phyloP scores from a whole-genome alignment of 169 alveolate genomes.

The Hepatocystis sp. region DNA sequence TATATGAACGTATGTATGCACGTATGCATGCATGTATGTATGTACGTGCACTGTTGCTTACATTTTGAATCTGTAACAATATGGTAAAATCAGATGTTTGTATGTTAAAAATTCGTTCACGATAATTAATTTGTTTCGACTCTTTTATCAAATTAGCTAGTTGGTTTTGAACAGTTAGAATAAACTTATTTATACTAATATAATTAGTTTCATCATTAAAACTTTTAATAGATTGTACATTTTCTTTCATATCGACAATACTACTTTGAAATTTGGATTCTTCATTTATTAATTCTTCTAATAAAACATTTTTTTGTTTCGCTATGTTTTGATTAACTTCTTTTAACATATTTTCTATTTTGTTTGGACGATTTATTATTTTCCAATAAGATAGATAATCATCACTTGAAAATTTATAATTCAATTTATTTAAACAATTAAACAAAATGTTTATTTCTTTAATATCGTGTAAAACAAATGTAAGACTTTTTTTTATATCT shows the following conservation, averaged over 20 bases:
- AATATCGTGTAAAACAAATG: constrained; percentile 58
- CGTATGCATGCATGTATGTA: background rate
- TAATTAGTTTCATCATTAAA: constrained; percentile 65
- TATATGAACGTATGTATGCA: background rate
- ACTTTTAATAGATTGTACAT: constrained; percentile 68
- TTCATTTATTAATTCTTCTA: constrained; percentile 72
- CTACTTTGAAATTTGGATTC: constrained; percentile 71
- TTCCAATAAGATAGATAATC: constrained; percentile 75
- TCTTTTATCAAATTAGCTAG: constrained; percentile 53
- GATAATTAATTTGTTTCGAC: constrained; percentile 61
- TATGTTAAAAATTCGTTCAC: constrained; percentile 50
- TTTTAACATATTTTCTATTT: constrained; percentile 69
- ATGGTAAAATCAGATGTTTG: constrained; percentile 73
- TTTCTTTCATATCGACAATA: constrained; percentile 73
- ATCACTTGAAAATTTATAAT: constrained; percentile 70
- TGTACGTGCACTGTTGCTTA: background rate
- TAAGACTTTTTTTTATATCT: constrained; percentile 68
- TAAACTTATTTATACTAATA: constrained; percentile 52
- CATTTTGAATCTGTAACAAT: constrained; percentile 53
- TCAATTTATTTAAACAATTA: constrained; percentile 56
- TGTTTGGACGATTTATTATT: constrained; percentile 66
- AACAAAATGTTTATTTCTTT: constrained; percentile 65
- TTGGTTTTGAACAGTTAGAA: constrained; percentile 67
- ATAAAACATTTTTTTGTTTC: constrained; percentile 59
- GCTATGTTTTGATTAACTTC: constrained; percentile 57